Percentiles rank a stretch among this genome's conserved stretches.
These are phyloP conservation scores for Clavaria fumosa DNA, from an alignment of 768 basidiomycete species.

Conservation along the genomic window DNA sequence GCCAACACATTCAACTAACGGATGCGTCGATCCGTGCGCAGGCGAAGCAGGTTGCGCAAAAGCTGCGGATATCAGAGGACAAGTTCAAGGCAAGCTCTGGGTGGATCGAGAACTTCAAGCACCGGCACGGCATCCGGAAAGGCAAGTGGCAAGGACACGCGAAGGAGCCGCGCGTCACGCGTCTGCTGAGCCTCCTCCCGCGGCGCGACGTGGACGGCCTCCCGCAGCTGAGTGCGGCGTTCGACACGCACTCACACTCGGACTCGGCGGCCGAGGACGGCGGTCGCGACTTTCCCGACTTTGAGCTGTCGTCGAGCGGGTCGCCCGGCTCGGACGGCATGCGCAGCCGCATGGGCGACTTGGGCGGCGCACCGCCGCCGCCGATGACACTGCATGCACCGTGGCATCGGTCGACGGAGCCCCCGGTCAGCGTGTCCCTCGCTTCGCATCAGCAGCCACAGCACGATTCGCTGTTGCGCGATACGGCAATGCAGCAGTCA, in stretches of 20 bases:
- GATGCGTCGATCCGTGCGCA: constrained; percentile 50
- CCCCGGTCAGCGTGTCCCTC: no score
- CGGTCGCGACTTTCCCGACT: constrained; percentile 6
- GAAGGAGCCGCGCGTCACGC: constrained; percentile 13
- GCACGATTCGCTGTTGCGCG: no score
- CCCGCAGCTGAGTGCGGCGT: constrained; percentile 27
- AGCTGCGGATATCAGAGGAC: constrained; percentile 42
- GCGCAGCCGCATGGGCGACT: neutral
- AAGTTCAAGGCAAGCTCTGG: constrained; percentile 86
- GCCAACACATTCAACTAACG: constrained; percentile 32
- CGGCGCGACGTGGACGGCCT: constrained; percentile 9
- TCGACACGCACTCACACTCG: constrained; percentile 20
- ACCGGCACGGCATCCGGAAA: constrained; percentile 57
- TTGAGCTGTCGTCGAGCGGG: constrained; percentile 17
- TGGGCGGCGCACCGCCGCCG: no score
- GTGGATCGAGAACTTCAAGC: constrained; percentile 89
- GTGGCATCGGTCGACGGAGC: no score
- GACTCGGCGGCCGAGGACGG: constrained; percentile 14
- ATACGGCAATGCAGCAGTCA: no score
- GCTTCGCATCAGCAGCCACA: no score
- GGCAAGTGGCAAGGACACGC: constrained; percentile 38
- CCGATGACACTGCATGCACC: no score
- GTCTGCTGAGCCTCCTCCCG: constrained; percentile 1
- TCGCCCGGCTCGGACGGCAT: constrained; percentile 21
- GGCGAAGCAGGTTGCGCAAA: constrained; percentile 50